phyloP scores from a whole-genome alignment of 108 stramenopile species.

The Mayamaea pseudoterrestris region DNA sequence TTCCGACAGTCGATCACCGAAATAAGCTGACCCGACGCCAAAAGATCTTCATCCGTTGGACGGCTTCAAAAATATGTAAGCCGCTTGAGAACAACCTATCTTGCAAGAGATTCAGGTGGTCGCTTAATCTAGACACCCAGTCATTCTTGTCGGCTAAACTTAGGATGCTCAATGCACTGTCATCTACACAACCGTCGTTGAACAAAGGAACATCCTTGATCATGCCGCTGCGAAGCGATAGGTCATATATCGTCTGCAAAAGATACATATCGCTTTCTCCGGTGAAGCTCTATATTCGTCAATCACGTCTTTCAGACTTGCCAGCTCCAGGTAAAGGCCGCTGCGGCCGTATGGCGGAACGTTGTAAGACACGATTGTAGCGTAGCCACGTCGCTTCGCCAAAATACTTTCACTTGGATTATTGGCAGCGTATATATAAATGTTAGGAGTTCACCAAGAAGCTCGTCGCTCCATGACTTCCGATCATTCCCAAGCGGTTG shows the following conservation, averaged over 20 bases:
- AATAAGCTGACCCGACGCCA: slow-evolving; percentile 43
- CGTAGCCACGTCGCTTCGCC: slow-evolving; percentile 82
- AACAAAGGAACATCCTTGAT: slow-evolving; percentile 34
- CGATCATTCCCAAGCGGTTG: slow-evolving; percentile 73
- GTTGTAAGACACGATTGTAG: slow-evolving; percentile 68
- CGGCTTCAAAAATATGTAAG: slow-evolving; percentile 32
- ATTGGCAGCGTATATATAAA: slow-evolving; percentile 72
- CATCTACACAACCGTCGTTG: slow-evolving; percentile 21
- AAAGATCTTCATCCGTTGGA: slow-evolving; percentile 43
- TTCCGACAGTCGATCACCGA: slow-evolving; percentile 29
- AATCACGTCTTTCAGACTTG: slow-evolving; percentile 65
- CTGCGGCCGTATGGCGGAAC: slow-evolving; percentile 80
- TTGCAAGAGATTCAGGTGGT: slow-evolving; percentile 44
- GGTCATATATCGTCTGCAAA: slow-evolving; percentile 30
- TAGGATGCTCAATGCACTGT: no score
- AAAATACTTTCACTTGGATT: slow-evolving; percentile 80
- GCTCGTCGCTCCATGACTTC: slow-evolving; percentile 64
- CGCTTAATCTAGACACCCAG: slow-evolving; percentile 36
- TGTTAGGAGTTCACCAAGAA: slow-evolving; percentile 58
- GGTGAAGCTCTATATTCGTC: slow-evolving; percentile 48
- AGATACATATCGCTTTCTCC: slow-evolving; percentile 20
- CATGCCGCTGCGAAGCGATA: slow-evolving; percentile 30
- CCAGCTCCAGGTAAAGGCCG: slow-evolving; percentile 76
- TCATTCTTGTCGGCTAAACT: no score
- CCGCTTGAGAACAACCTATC: slow-evolving; percentile 67